Evolutionary conservation across 1,284 basidiomycete species (phyloP).

Genomic region (Boletus sp.): DNA sequence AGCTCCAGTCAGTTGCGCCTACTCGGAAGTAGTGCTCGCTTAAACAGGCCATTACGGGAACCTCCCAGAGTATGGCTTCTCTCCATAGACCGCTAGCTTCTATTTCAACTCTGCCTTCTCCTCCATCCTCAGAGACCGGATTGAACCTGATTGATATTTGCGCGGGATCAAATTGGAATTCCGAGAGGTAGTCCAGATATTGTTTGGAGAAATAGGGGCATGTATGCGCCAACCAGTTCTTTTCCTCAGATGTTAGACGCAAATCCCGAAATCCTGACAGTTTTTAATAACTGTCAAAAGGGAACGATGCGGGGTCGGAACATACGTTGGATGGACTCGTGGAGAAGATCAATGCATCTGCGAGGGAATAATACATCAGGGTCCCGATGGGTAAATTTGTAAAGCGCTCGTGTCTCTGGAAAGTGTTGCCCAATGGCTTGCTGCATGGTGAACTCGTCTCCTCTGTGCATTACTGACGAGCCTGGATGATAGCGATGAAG

Average conservation of each 20-base stretch:
- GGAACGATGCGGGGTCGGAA: not conserved
- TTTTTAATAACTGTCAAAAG: not conserved
- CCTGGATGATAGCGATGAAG: not conserved
- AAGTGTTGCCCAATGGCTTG: conserved; percentile 87
- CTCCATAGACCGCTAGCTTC: conserved; percentile 77
- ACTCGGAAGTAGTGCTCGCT: conserved; percentile 74
- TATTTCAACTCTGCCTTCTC: conserved; percentile 72
- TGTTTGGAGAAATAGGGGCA: conserved; percentile 75
- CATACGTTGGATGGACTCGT: conserved; percentile 61
- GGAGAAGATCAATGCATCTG: conserved; percentile 64
- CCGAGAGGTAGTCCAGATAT: conserved; percentile 77
- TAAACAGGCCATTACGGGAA: conserved; percentile 87
- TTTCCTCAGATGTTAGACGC: conserved; percentile 60
- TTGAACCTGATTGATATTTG: conserved; percentile 74
- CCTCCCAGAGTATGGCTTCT: conserved; percentile 94
- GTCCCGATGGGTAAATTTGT: conserved; percentile 87
- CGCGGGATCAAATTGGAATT: conserved; percentile 74
- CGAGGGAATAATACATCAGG: conserved; percentile 69
- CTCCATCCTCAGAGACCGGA: conserved; percentile 45
- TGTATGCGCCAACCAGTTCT: conserved; percentile 58
- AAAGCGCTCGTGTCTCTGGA: conserved; percentile 62
- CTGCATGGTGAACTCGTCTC: conserved; percentile 89
- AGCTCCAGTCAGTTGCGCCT: conserved; percentile 78
- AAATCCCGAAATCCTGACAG: conserved; percentile 66
- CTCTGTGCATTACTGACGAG: not conserved